A percentile compares a stretch with the other conserved stretches of the same genome.
These are phyloP conservation scores for Ogataea naganishii DNA, from an alignment of 805 yeast genomes.

Conservation along the genomic window DNA sequence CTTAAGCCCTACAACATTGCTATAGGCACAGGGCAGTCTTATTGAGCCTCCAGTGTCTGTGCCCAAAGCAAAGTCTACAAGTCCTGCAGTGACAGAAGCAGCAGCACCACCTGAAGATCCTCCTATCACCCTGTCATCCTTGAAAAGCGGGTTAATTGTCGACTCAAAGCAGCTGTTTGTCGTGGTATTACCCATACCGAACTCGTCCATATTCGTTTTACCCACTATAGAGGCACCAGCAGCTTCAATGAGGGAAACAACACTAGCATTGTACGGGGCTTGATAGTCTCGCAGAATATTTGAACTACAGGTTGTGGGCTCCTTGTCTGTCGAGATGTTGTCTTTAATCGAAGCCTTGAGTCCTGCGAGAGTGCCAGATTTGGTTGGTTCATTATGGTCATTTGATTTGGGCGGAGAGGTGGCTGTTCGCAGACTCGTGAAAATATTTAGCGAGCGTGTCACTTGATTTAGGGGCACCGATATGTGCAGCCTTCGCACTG, in stretches of 20 bases:
- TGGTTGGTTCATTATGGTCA: conserved; percentile 1
- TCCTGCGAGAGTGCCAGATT: conserved; percentile 17
- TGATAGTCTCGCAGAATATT: conserved; percentile 44
- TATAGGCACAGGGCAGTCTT: conserved; percentile 83
- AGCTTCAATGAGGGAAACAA: conserved; percentile 40
- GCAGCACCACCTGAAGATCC: conserved; percentile 98
- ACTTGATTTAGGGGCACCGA: too few relatives aligned
- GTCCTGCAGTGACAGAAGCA: conserved; percentile 71
- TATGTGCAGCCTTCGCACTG: too few relatives aligned
- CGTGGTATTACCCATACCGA: conserved; percentile 90
- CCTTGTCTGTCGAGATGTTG: conserved; percentile 56
- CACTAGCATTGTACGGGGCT: conserved; percentile 82
- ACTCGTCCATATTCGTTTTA: conserved; percentile 90
- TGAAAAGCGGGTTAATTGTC: conserved; percentile 40
- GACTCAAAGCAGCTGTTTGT: conserved; percentile 49
- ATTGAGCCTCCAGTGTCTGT: conserved; percentile 98
- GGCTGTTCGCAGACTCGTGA: conserved; percentile 27
- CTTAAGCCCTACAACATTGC: conserved; percentile 80
- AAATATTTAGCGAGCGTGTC: conserved; percentile 28
- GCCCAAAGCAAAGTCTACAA: conserved; percentile 74
- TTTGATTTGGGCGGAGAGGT: conserved; percentile 4
- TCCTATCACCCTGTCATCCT: conserved; percentile 46
- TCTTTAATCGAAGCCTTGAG: conserved; percentile 58
- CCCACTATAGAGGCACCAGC: conserved; percentile 56
- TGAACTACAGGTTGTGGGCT: conserved; percentile 78